These are phyloP conservation scores for Fagopyrum esculentum DNA, from an alignment of 148 eudicot species.

Conservation along the genomic window DNA sequence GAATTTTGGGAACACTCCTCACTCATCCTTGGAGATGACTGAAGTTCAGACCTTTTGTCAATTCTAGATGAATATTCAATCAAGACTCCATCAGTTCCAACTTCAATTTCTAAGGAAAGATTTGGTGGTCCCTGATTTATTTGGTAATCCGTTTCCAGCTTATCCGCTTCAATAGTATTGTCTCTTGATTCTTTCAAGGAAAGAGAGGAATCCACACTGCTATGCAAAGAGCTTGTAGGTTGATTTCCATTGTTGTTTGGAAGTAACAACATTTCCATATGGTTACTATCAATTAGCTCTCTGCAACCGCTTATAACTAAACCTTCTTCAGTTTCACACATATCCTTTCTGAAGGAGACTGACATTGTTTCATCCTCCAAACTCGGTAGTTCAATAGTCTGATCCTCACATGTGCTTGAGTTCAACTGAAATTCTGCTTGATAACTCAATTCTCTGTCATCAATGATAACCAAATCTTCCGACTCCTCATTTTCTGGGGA, in stretches of 20 bases:
- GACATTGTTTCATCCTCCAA: not conserved
- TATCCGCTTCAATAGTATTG: not conserved
- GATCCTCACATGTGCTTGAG: not conserved
- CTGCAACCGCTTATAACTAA: not conserved
- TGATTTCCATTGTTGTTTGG: not conserved
- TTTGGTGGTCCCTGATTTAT: not conserved
- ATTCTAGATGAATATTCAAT: not conserved
- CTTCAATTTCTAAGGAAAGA: not conserved
- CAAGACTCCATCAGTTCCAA: not conserved
- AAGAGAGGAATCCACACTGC: not conserved
- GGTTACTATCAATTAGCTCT: not conserved
- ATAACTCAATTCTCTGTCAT: not conserved
- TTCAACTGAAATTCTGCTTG: constrained; percentile 1
- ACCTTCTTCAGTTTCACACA: not conserved
- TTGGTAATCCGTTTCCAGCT: not conserved
- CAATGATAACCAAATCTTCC: not conserved
- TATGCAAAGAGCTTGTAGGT: not conserved
- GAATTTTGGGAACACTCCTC: not conserved
- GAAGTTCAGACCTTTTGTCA: not conserved
- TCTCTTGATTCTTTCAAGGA: not conserved
- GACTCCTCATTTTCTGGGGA: not conserved
- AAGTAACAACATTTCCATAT: constrained; percentile 1
- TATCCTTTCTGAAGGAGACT: not conserved
- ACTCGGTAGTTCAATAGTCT: not conserved
- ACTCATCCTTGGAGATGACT: not conserved